Evolutionary conservation across 2,329 filamentous ascomycete species (phyloP), one percentile per base, ranked within the genome.

Genomic region (Penicillium corylophilum): DNA sequence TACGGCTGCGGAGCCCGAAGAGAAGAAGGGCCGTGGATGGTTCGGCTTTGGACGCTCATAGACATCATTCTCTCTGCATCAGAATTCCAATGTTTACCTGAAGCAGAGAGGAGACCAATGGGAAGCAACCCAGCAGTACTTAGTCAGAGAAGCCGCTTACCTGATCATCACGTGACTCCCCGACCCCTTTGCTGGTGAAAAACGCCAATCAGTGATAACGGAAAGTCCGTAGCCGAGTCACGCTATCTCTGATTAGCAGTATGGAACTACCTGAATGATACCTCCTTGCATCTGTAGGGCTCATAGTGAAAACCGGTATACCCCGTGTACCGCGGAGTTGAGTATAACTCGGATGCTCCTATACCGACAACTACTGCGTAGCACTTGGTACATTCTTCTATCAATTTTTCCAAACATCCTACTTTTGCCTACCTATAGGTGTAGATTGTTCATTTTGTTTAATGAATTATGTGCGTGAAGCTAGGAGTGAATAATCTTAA

Each of bases 1-100:
- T 15, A 67, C 69, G 53, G 64, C 56, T 13, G 68, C 69, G 24
- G 55, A 62, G 4, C 60, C 68, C 12, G 71, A 75, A 50, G 71
- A 74, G 45, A 71, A 78, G 60, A 74, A 78, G 59, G 77, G 80
- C 45, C 89, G 79, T 64, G 86, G 88, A 18, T 92, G 88, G 88
- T 92, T 92, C 72, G 85, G 87, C 0, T 91, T 91, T 66, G 74
- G 76, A 26, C 70, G 76, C 44, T 77, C 57, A 64, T 59, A 44
- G 35, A 10, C 8, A 28, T 28, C 7, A 28, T 39, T 22, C 5
- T 22, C 12, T n/a, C 6, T n/a, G 29, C 29, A 18, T 18, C 9
- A 10, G 26, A 28, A 28, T 10, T 28, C 26, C 26, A 7, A 28
- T 28, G 26, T 5, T 12, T 28, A 28, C 9, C 7, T 28, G 26